Evolutionary conservation across 129 eudicot genomes (phyloP).

Genomic region (Smallanthus sonchifolius): DNA sequence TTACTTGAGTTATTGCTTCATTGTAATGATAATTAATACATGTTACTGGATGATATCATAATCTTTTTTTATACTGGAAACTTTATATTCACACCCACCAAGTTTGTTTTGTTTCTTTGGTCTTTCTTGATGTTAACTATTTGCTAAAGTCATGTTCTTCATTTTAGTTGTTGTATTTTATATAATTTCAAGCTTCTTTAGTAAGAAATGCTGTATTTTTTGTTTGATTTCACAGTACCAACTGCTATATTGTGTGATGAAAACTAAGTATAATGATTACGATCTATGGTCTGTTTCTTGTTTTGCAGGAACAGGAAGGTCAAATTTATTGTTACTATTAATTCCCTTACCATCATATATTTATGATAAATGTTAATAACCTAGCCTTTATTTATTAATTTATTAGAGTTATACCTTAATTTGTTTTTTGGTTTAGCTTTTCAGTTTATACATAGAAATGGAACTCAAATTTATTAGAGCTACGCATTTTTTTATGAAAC

Average conservation of each 20-base stretch:
- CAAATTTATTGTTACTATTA: conserved; percentile 23
- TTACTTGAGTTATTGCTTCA: conserved; percentile 17
- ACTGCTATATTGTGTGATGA: conserved; percentile 18
- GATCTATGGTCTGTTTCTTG: conserved; percentile 14
- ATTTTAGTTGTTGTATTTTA: too few species aligned
- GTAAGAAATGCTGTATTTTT: too few species aligned
- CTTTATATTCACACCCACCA: background rate
- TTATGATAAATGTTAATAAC: background rate
- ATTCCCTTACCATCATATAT: background rate
- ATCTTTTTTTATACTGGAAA: conserved; percentile 17
- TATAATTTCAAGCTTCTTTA: too few species aligned
- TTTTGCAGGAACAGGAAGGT: conserved; percentile 29
- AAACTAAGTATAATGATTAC: conserved; percentile 36
- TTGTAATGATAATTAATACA: conserved; percentile 27
- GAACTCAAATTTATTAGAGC: too few species aligned
- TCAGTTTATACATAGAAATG: too few species aligned
- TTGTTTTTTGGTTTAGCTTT: too few species aligned
- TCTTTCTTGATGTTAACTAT: background rate
- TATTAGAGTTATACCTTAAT: too few species aligned
- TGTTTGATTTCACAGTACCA: too few species aligned
- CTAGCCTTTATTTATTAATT: background rate
- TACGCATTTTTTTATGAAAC: too few species aligned
- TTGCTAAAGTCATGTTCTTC: too few species aligned
- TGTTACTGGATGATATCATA: conserved; percentile 23
- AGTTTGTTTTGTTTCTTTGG: conserved; percentile 1